Conservation (phyloP, 2,329 filamentous ascomycete genomes). For the Diplodia intermedia region DNA sequence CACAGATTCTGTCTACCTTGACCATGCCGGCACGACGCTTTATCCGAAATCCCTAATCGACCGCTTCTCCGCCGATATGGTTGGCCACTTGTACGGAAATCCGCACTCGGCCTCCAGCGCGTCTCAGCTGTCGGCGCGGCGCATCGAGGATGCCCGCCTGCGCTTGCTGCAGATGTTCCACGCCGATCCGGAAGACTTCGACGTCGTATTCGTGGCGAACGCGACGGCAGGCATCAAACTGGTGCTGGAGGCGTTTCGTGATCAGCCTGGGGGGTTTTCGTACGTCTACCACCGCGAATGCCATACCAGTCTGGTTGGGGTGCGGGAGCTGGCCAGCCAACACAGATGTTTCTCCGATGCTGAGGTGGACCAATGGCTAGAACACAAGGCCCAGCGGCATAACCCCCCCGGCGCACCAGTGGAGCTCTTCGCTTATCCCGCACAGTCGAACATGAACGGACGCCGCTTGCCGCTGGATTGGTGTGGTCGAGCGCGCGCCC, state of each 20-base stretch:
- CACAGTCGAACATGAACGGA: slow-evolving; percentile 93
- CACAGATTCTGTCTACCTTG: slow-evolving; percentile 80
- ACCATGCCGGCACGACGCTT: slow-evolving; percentile 92
- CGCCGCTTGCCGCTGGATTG: slow-evolving; percentile 75
- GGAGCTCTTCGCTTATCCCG: slow-evolving; percentile 78
- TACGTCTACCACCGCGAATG: slow-evolving; percentile 84
- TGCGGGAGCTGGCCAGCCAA: slow-evolving; percentile 70
- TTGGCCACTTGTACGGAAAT: slow-evolving; percentile 81
- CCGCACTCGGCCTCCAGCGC: slow-evolving; percentile 86
- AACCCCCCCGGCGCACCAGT: slow-evolving; percentile 38
- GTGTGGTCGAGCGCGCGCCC: slow-evolving; percentile 56
- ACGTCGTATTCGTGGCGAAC: slow-evolving; percentile 90
- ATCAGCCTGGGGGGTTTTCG: slow-evolving; percentile 72
- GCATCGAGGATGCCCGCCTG: slow-evolving; percentile 78
- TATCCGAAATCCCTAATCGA: slow-evolving; percentile 83
- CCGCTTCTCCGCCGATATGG: slow-evolving; percentile 79
- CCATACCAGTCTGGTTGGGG: slow-evolving; percentile 86
- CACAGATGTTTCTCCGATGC: slow-evolving; percentile 72
- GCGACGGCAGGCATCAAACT: slow-evolving; percentile 91
- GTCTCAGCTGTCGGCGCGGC: slow-evolving; percentile 76
- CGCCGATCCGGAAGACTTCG: slow-evolving; percentile 80
- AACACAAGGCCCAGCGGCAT: slow-evolving; percentile 41
- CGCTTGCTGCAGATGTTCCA: slow-evolving; percentile 77
- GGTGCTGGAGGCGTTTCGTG: slow-evolving; percentile 77
- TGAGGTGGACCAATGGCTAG: slow-evolving; percentile 71